These are phyloP conservation scores for Xylaria sp. DNA, from an alignment of 2,329 filamentous ascomycete species.

Conservation along the genomic window DNA sequence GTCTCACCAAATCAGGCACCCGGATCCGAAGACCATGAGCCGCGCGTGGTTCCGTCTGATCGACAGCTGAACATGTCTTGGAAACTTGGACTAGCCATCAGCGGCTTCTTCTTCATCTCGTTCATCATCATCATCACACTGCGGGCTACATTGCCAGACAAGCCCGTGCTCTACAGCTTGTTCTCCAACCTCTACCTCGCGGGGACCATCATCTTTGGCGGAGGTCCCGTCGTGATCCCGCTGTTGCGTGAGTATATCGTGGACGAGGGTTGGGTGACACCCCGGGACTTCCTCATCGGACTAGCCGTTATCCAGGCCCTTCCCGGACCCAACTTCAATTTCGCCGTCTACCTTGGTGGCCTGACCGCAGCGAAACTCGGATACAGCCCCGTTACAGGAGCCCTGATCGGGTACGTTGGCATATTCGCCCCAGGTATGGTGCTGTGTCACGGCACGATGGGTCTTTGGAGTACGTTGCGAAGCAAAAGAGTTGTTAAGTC, in stretches of 20 bases:
- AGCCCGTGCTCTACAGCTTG: slow-evolving; percentile 60
- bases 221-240: slow-evolving; percentile 69
- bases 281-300: slow-evolving; percentile 74
- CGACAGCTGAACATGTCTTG: slow-evolving; percentile 47
- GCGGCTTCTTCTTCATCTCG: slow-evolving; percentile 56
- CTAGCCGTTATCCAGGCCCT: slow-evolving; percentile 75
- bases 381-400: slow-evolving; percentile 45
- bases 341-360: slow-evolving; percentile 55
- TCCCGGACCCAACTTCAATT: slow-evolving; percentile 62
- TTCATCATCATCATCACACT: slow-evolving; percentile 64
- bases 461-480: slow-evolving; percentile 55
- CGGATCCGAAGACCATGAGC: no score
- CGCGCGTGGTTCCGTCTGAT: slow-evolving; percentile 43
- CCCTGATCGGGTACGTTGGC: slow-evolving; percentile 56
- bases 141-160: slow-evolving; percentile 47
- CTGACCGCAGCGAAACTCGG: slow-evolving; percentile 48
- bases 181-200: slow-evolving; percentile 78
- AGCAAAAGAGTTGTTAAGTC: slow-evolving; percentile 54
- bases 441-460: slow-evolving; percentile 57
- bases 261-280: slow-evolving; percentile 70
- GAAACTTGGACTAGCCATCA: slow-evolving; percentile 50
- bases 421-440: slow-evolving; percentile 60
- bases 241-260: slow-evolving; percentile 68
- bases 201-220: slow-evolving; percentile 71
- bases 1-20: no score